A percentile compares a stretch with the other conserved stretches of the same genome.
Evolutionary conservation across 2,329 filamentous ascomycete species (phyloP).

Genomic region (Polychaeton citri): DNA sequence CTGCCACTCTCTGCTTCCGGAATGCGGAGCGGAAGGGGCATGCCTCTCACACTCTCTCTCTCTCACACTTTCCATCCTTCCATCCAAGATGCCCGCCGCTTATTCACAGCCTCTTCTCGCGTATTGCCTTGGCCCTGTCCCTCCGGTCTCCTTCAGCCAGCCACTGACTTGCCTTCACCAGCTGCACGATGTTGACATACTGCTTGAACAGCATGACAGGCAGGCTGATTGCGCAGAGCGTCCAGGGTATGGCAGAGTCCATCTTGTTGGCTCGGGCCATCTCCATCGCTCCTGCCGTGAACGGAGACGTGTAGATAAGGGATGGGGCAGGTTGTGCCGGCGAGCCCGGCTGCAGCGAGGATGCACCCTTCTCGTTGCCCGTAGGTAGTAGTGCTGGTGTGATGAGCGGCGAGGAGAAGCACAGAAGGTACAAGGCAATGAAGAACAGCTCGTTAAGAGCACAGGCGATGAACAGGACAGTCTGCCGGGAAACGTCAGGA

Average conservation of each 20-base stretch:
- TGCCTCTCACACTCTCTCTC: too few relatives aligned
- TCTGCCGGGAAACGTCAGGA: constrained; percentile 37
- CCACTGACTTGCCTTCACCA: constrained; percentile 85
- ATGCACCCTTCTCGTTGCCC: constrained; percentile 29
- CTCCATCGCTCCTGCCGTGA: constrained; percentile 85
- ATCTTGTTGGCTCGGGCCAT: constrained; percentile 80
- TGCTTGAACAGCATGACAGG: constrained; percentile 90
- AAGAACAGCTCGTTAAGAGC: constrained; percentile 91
- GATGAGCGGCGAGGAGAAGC: constrained; percentile 81
- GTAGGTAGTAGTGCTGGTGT: constrained; percentile 66
- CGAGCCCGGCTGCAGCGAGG: constrained; percentile 46
- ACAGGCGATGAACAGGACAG: constrained; percentile 82
- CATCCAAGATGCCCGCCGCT: too few relatives aligned
- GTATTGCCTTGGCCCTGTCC: constrained; percentile 15
- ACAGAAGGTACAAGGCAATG: constrained; percentile 93
- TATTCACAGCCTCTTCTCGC: constrained; percentile 5
- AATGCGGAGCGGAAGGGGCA: not conserved
- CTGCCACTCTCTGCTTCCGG: not conserved
- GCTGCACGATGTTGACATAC: constrained; percentile 82
- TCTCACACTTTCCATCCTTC: too few relatives aligned
- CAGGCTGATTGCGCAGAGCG: constrained; percentile 65
- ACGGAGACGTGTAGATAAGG: constrained; percentile 74
- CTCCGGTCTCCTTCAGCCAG: constrained; percentile 72
- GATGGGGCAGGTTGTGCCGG: constrained; percentile 56
- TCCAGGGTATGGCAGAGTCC: constrained; percentile 52